Evolutionary conservation across 1,284 basidiomycete genomes (phyloP).

Genomic region (Sporisorium exsertum): DNA sequence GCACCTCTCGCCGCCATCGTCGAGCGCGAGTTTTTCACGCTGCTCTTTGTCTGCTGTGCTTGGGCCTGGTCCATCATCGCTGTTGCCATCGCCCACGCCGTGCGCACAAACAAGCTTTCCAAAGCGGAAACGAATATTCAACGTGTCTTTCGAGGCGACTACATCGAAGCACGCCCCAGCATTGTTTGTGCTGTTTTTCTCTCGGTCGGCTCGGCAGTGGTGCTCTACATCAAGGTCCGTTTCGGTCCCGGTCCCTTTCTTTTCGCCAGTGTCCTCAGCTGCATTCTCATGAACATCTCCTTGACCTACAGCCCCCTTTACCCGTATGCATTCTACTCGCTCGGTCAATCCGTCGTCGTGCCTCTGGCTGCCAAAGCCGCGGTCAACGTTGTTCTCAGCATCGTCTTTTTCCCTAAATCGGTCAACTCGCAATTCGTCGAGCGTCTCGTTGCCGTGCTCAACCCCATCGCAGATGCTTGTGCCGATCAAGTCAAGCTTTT

Average conservation of each 20-base stretch:
- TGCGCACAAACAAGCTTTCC: constrained; percentile 73
- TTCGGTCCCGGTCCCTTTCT: constrained; percentile 78
- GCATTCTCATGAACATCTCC: constrained; percentile 74
- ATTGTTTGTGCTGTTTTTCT: constrained; percentile 78
- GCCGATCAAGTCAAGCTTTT: constrained; percentile 73
- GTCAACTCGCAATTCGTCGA: constrained; percentile 77
- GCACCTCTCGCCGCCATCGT: constrained; percentile 78
- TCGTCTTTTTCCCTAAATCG: constrained; percentile 77
- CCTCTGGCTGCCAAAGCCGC: constrained; percentile 77
- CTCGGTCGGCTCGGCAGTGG: constrained; percentile 75
- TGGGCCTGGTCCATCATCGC: constrained; percentile 81
- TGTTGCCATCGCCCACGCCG: constrained; percentile 76
- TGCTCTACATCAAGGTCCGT: constrained; percentile 77
- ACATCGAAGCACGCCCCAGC: constrained; percentile 72
- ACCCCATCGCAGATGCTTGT: constrained; percentile 73
- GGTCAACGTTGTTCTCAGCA: constrained; percentile 74
- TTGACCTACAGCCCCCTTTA: constrained; percentile 76
- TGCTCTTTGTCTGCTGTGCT: constrained; percentile 73
- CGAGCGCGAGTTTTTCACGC: constrained; percentile 78
- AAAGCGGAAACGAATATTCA: constrained; percentile 69
- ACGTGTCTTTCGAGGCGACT: constrained; percentile 32
- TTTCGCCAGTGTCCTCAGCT: constrained; percentile 74
- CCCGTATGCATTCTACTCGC: constrained; percentile 78
- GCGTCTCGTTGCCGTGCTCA: constrained; percentile 74
- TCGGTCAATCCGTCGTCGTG: constrained; percentile 74